Base-by-base conservation (phyloP, 495 filamentous ascomycete genomes). In the Filosporella fistucella region DNA sequence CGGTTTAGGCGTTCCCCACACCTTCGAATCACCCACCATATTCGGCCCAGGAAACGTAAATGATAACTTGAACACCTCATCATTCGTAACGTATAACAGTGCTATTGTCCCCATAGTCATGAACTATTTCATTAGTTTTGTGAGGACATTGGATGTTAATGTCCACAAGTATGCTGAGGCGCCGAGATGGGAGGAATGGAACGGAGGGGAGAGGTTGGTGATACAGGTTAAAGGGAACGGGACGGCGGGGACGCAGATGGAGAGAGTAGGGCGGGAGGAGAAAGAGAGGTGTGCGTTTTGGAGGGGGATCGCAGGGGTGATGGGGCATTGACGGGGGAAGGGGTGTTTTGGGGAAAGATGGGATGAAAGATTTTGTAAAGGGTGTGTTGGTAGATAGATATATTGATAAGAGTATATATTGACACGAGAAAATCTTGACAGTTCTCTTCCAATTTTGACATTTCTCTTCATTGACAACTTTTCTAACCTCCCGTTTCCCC, bases 121-220 rank as follows among this genome's bases (percentile, higher is more conserved):
- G 57, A 72, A 69, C 0, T 87, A 86, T 58, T 85, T 79, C 81
- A 74, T 77, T 2, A 85, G 79, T 54, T 88, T 87, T 61, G 77
- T 86, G 44, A 65, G 71, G 41, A 67, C 76, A 45, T 28, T 56
- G 28, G 67, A 85, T 62, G 83, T 83, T 14, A 87, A 88, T 55
- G 72, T 49, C 17, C 56, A 68, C 46, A 67, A 71, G 26, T 44
- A 60, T 21, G 24, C 55, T 2, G 67, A 63, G 2, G 68, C 65
- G 47, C 75, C 75, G 11, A 58, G 62, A 45, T 81, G 77, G 79
- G 30, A 51, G 32, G 44, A 32, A 22, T 43, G 41, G 41, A 39
- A 41, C 44, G 43, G 43, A 6, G 37, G 63, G 39, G 66, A 78
- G n/a, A 54, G 46, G 21, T 25, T 85, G 18, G 64, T 72, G 41